These are phyloP conservation scores for Alternaria triticimaculans DNA, from an alignment of 2,329 filamentous ascomycete genomes.

Conservation along the genomic window DNA sequence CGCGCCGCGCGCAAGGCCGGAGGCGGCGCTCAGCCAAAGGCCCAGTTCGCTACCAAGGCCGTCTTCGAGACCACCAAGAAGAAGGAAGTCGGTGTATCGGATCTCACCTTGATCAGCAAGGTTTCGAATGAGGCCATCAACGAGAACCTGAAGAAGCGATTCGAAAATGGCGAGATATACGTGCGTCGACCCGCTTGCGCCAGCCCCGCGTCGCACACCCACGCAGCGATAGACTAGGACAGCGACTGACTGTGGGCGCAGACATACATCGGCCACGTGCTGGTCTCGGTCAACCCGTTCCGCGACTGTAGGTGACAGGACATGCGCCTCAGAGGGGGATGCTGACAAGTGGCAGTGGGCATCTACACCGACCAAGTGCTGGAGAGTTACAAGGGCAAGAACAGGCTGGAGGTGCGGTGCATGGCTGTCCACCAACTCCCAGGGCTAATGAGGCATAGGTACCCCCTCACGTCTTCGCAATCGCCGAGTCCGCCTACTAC, in stretches of 20 bases:
- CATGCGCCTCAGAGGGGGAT: background rate
- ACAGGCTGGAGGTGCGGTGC: slow-evolving; percentile 74
- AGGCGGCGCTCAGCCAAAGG: slow-evolving; percentile 51
- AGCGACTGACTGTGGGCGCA: slow-evolving; percentile 47
- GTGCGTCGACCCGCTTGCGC: slow-evolving; percentile 54
- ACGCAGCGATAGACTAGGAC: slow-evolving; percentile 12
- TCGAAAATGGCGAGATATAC: slow-evolving; percentile 97
- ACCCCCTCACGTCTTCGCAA: slow-evolving; percentile 95
- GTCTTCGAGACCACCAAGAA: slow-evolving; percentile 97
- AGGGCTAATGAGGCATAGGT: slow-evolving; percentile 53
- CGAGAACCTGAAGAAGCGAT: slow-evolving; percentile 97
- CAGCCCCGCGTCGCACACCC: slow-evolving; percentile 29
- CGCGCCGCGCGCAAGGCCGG: slow-evolving; percentile 63
- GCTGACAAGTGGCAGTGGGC: slow-evolving; percentile 67
- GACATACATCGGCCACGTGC: slow-evolving; percentile 98
- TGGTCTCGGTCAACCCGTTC: slow-evolving; percentile 99
- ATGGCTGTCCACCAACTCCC: background rate
- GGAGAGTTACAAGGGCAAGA: slow-evolving; percentile 94
- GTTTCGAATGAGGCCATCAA: slow-evolving; percentile 99
- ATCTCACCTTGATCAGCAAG: slow-evolving; percentile 96
- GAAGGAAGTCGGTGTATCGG: slow-evolving; percentile 98
- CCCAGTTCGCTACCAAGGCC: slow-evolving; percentile 87
- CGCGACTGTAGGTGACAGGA: slow-evolving; percentile 69
- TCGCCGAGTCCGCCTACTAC: slow-evolving; percentile 95
- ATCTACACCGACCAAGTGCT: slow-evolving; percentile 97